phyloP scores from a whole-genome alignment of 1,284 basidiomycete genomes.

The Tilletia walkeri region DNA sequence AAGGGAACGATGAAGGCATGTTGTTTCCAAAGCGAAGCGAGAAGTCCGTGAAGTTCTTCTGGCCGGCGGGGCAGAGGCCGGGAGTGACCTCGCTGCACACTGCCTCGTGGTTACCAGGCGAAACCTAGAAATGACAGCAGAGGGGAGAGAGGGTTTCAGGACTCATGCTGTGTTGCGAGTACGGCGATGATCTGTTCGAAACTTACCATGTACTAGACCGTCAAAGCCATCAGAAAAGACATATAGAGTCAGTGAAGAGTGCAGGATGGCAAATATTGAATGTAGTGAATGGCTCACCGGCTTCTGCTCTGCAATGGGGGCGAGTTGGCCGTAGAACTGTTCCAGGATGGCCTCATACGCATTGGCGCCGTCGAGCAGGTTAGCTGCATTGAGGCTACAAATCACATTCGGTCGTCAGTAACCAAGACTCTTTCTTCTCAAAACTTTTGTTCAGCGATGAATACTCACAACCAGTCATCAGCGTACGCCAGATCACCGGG shows the following conservation, averaged over 20 bases:
- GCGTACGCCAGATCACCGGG: conserved; percentile 56
- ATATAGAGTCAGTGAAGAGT: too few species aligned
- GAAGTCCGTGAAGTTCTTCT: conserved; percentile 43
- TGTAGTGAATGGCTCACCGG: conserved; percentile 15
- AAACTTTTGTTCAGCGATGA: neutral
- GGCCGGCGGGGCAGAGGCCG: conserved; percentile 33
- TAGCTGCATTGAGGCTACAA: conserved; percentile 27
- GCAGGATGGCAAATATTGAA: too few species aligned
- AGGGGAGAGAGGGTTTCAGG: neutral
- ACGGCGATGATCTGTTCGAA: conserved; percentile 3
- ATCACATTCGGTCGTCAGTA: neutral
- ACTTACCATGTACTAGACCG: conserved; percentile 41
- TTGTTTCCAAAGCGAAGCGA: conserved; percentile 26
- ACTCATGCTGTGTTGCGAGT: neutral
- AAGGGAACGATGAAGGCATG: conserved; percentile 33
- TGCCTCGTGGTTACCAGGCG: neutral
- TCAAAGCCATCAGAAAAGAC: too few species aligned
- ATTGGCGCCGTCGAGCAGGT: conserved; percentile 35
- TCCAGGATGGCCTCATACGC: conserved; percentile 54
- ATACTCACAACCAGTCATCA: conserved; percentile 48
- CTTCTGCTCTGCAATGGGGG: conserved; percentile 44
- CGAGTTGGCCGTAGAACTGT: conserved; percentile 55
- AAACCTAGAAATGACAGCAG: too few species aligned
- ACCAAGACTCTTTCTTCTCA: too few species aligned
- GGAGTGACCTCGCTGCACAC: conserved; percentile 5